Evolutionary conservation across 164 flowering plant genomes (phyloP).

Genomic region (Santalum album): DNA sequence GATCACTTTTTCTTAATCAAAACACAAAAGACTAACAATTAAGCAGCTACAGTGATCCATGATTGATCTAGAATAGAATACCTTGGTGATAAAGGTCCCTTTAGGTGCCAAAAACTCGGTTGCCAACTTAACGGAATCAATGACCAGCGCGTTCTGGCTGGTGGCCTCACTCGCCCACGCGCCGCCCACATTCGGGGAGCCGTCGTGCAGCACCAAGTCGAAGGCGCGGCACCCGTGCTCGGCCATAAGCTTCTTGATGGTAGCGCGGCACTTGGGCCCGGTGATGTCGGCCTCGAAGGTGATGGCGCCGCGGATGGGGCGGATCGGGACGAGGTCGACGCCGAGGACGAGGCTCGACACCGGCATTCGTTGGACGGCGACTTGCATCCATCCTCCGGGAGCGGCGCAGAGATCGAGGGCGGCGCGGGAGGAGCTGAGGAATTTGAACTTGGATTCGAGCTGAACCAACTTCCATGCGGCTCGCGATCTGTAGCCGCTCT

Average conservation of each 20-base stretch:
- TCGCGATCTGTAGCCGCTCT: constrained; percentile 83
- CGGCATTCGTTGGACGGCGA: constrained; percentile 68
- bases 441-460: constrained; percentile 63
- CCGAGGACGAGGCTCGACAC: constrained; percentile 76
- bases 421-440: constrained; percentile 60
- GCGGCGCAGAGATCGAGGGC: constrained; percentile 97
- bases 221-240: constrained; percentile 62
- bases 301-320: constrained; percentile 71
- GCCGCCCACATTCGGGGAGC: constrained; percentile 90
- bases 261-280: constrained; percentile 44
- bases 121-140: constrained; percentile 74
- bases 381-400: constrained; percentile 97
- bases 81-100: constrained; percentile 81
- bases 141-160: constrained; percentile 68
- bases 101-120: constrained; percentile 72
- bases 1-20: too few relatives aligned
- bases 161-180: constrained; percentile 95
- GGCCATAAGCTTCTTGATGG: constrained; percentile 42
- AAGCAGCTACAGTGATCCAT: too few relatives aligned
- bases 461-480: constrained; percentile 90
- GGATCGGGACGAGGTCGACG: constrained; percentile 67
- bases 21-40: too few relatives aligned
- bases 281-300: constrained; percentile 77
- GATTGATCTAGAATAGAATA: constrained; percentile 15
- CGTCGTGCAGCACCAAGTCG: constrained; percentile 78